Conservation (phyloP, 2,329 filamentous ascomycete genomes). For the Mollisiaceae sp. region DNA sequence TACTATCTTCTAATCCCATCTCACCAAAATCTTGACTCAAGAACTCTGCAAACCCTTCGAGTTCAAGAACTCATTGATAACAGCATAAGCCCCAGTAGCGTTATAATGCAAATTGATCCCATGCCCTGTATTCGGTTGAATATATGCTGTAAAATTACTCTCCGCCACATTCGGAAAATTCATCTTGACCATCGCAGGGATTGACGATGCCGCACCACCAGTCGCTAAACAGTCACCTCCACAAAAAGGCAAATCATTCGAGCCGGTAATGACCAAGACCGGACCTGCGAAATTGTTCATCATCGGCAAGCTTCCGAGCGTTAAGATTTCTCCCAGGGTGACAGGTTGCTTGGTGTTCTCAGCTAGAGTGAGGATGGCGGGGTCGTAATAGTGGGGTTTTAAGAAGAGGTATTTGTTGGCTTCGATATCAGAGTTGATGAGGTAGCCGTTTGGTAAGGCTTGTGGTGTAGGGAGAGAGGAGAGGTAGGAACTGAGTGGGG, state of each 20-base stretch:
- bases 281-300: slow-evolving; percentile 55
- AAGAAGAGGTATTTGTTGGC: slow-evolving; percentile 60
- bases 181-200: slow-evolving; percentile 43
- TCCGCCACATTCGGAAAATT: slow-evolving; percentile 43
- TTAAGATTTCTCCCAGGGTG: slow-evolving; percentile 63
- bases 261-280: slow-evolving; percentile 63
- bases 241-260: slow-evolving; percentile 62
- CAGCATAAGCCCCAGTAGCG: slow-evolving; percentile 44
- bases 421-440: slow-evolving; percentile 52
- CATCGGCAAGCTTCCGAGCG: slow-evolving; percentile 50
- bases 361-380: slow-evolving; percentile 53
- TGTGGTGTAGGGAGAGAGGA: slow-evolving; percentile 38
- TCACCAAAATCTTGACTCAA: background rate
- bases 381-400: slow-evolving; percentile 59
- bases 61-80: slow-evolving; percentile 45
- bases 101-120: slow-evolving; percentile 52
- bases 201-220: slow-evolving; percentile 34
- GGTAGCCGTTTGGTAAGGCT: slow-evolving; percentile 55
- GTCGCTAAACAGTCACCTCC: slow-evolving; percentile 63
- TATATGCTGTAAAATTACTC: slow-evolving; percentile 55
- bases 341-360: slow-evolving; percentile 59
- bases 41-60: slow-evolving; percentile 22
- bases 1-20: background rate
- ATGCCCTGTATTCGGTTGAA: slow-evolving; percentile 58
- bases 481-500: slow-evolving; percentile 19